Base-by-base conservation (phyloP, 2,329 filamentous ascomycete genomes). In the Aspergillus cejpii region DNA sequence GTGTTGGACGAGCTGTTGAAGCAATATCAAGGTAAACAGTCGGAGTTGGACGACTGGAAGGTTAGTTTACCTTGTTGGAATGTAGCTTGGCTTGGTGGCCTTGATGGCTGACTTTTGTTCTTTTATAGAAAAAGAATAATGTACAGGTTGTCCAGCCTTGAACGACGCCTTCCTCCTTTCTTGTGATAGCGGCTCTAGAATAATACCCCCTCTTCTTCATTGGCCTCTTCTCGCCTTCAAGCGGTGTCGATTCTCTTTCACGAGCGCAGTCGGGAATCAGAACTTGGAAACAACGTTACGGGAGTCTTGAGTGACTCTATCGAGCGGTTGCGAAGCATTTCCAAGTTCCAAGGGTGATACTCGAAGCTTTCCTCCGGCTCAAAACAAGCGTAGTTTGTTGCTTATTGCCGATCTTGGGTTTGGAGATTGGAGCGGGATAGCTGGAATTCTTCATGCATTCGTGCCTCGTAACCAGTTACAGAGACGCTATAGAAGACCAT, bases 1-100 rank as follows among this genome's bases (percentile, higher is more conserved):
- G 89, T 97, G 23, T 74, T 97, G 44, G 90, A 96, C 52, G 91
- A 96, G 65, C 73, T 98, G 52, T 79, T 97, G 55, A 96, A 95
- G 77, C 88, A 95, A 71, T 97, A 97, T 76, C 94, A 94, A 74
- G 73, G 76, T 24, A 94, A 95, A 71, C 90, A 98, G 68, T 82
- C 88, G 33, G 92, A 98, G 64, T 80, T 98, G 75, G 91, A 98
- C 66, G 90, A 84, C 68, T 98, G 92, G 92, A 98, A 98, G 87
- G 91, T 94, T 71, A 47, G 81, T 63, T 34, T 17, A 24, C 33
- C 21, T 31, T 10, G 26, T 10, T 6, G 8, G 23, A 8, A 4
- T 24, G 23, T 24, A 24, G 8, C 3, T 7, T 15, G 17, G 15
- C 8, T n/a, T 3, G 21, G 19, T n/a, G 8, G 10, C 24, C 12